Evolutionary conservation across 2,329 filamentous ascomycete species (phyloP).

Genomic region (Fusarium tuaranense): DNA sequence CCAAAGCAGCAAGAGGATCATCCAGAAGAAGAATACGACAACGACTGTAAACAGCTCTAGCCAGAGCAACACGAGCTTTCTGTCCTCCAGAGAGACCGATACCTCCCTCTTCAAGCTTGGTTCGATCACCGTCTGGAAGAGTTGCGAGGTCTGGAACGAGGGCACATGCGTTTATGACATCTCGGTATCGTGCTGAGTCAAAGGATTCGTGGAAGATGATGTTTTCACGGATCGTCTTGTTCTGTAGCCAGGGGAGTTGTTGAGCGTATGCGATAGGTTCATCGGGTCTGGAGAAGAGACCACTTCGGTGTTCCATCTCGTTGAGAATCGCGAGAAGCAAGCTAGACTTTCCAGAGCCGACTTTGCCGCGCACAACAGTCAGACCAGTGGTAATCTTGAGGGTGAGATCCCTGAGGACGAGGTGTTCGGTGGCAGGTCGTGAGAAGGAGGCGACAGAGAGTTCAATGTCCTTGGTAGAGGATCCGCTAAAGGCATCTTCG

Average conservation of each 20-base stretch:
- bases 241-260: constrained; percentile 74
- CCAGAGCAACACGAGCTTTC: constrained; percentile 72
- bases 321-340: constrained; percentile 69
- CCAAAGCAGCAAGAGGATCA: constrained; percentile 72
- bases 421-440: constrained; percentile 76
- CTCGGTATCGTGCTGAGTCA: constrained; percentile 66
- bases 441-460: constrained; percentile 78
- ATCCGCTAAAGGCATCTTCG: constrained; percentile 55
- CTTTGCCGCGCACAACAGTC: constrained; percentile 68
- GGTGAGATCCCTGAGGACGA: constrained; percentile 61
- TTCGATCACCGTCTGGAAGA: constrained; percentile 69
- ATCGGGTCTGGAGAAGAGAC: constrained; percentile 58
- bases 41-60: constrained; percentile 70
- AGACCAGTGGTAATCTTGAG: constrained; percentile 62
- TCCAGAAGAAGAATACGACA: constrained; percentile 70
- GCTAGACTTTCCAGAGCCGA: constrained; percentile 72
- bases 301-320: constrained; percentile 74
- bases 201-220: constrained; percentile 71
- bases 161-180: constrained; percentile 71
- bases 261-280: constrained; percentile 67
- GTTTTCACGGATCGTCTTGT: constrained; percentile 73
- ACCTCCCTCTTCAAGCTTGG: constrained; percentile 71
- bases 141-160: constrained; percentile 66
- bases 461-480: constrained; percentile 55
- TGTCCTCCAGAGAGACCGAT: constrained; percentile 74